Percentiles rank a stretch among this genome's conserved stretches.
phyloP scores from a whole-genome alignment of 163 green algal genomes.

The Smithsoniella earleae region DNA sequence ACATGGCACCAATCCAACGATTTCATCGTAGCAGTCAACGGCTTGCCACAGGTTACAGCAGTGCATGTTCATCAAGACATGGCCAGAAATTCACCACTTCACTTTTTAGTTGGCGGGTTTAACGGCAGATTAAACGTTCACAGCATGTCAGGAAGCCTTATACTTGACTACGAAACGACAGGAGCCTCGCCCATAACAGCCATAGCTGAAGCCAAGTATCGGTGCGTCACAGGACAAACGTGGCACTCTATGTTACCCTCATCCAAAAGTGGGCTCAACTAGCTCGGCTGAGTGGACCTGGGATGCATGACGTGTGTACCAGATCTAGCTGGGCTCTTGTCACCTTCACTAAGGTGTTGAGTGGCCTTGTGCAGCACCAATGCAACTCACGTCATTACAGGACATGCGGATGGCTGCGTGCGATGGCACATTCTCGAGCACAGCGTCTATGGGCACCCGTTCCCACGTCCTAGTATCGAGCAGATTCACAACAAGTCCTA shows the following conservation, averaged over 20 bases:
- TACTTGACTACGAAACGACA: constrained; percentile 8
- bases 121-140: not conserved
- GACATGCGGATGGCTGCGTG: constrained; percentile 26
- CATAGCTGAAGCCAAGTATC: not conserved
- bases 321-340: too few relatives aligned
- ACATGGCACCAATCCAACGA: not conserved
- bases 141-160: not conserved
- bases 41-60: not conserved
- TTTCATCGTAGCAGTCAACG: not conserved
- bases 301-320: too few relatives aligned
- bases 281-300: too few relatives aligned
- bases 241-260: too few relatives aligned
- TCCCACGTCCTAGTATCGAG: not conserved
- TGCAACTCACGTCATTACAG: constrained; percentile 20
- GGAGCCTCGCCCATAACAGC: constrained; percentile 23
- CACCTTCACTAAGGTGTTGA: too few relatives aligned
- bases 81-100: not conserved
- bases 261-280: too few relatives aligned
- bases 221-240: not conserved
- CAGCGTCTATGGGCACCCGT: not conserved
- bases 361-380: constrained; percentile 23
- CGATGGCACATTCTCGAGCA: constrained; percentile 21
- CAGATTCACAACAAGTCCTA: constrained; percentile 1
- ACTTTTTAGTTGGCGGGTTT: constrained; percentile 3
- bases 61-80: not conserved